Conservation (phyloP, 2,329 filamentous ascomycete species). For the Dactylellina leptospora region DNA sequence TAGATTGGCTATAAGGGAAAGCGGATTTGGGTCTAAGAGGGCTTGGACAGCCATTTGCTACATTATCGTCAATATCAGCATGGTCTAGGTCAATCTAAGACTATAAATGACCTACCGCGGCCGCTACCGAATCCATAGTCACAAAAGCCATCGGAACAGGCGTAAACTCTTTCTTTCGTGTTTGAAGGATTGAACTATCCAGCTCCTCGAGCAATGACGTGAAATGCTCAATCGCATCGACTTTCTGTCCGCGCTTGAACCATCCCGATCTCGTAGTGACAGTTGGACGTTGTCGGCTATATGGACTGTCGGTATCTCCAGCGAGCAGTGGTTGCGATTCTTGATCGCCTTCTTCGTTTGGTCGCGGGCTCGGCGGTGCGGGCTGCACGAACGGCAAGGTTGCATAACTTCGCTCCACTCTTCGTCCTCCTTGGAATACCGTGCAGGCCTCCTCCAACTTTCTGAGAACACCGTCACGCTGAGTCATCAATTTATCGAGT, state of each 20-base stretch:
- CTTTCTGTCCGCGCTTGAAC: conserved; percentile 74
- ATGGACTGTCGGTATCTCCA: conserved; percentile 62
- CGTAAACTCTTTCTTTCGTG: conserved; percentile 78
- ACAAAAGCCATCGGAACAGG: conserved; percentile 90
- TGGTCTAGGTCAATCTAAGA: not conserved
- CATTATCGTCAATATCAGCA: conserved; percentile 23
- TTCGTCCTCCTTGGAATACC: conserved; percentile 71
- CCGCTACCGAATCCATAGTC: conserved; percentile 94
- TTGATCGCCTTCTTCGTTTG: conserved; percentile 60
- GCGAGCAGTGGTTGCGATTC: conserved; percentile 71
- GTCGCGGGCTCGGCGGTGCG: conserved; percentile 23
- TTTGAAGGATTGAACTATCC: conserved; percentile 75
- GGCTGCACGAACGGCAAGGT: conserved; percentile 66
- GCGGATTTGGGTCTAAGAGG: conserved; percentile 86
- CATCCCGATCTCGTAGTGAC: conserved; percentile 81
- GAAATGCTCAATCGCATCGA: conserved; percentile 95
- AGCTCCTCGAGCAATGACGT: conserved; percentile 81
- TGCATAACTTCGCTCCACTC: conserved; percentile 64
- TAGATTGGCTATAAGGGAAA: conserved; percentile 82
- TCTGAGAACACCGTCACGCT: conserved; percentile 72
- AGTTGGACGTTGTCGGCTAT: conserved; percentile 69
- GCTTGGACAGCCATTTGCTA: conserved; percentile 95
- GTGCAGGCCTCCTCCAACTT: conserved; percentile 86
- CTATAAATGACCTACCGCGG: conserved; percentile 63
- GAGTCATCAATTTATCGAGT: conserved; percentile 76